Conservation (phyloP, 352 stramenopile species). For the Blastocystis sp. region DNA sequence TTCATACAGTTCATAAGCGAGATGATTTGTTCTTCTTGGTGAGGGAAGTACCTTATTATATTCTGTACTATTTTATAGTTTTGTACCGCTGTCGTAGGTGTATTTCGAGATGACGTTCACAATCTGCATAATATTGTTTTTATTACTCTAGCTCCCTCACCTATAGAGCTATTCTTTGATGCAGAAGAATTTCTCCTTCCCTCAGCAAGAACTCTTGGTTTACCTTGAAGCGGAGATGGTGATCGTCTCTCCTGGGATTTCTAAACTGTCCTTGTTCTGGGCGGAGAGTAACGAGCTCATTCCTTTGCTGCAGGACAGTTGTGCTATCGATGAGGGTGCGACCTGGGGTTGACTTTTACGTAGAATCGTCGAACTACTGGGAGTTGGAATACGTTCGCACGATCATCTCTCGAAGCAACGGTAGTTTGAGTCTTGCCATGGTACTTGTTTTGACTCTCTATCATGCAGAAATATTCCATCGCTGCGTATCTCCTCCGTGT, state of each 20-base stretch:
- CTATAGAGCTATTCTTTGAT: not conserved
- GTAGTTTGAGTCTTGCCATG: not conserved
- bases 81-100: not conserved
- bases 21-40: not conserved
- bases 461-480: not conserved
- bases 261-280: not conserved
- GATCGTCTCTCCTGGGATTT: not conserved
- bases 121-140: not conserved
- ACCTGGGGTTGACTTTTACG: not conserved
- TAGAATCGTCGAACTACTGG: slow-evolving; percentile 1
- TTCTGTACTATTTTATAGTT: not conserved
- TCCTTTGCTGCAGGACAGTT: not conserved
- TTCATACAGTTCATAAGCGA: not conserved
- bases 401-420: not conserved
- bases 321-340: slow-evolving; percentile 30
- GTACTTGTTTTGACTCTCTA: not conserved
- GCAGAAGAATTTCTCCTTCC: not conserved
- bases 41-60: not conserved
- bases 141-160: not conserved
- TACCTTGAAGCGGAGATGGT: not conserved
- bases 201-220: slow-evolving; percentile 32
- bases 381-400: not conserved
- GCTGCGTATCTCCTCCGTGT: not conserved
- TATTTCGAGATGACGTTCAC: not conserved
- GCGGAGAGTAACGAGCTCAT: not conserved